Evolutionary conservation across 352 stramenopile species (phyloP), one percentile per base, ranked within the genome.

Genomic region (Phytophthora idaei): DNA sequence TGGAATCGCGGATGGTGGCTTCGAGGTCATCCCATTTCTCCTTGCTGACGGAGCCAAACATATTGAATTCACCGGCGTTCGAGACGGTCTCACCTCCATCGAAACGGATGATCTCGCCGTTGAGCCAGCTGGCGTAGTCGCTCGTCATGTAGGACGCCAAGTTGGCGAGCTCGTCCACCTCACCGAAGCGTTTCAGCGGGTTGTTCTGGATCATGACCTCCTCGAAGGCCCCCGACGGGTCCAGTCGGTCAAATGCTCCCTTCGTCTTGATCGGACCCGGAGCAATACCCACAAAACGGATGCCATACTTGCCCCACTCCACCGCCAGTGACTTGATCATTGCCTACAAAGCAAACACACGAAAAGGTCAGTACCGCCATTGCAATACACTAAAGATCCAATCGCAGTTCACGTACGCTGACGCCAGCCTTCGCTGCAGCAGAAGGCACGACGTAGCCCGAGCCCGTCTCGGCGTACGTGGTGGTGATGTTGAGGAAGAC

Each of bases 401-500:
- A 37, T 32, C 11, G 25, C 21, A 25, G 17, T 8, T n/a, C 15
- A 77, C 69, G 10, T 74, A 77, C 84, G 41, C 81, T 92, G 36
- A 99, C 93, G n/a, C 93, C 97, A 54, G 92, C 91, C 77, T 99
- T 99, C 15, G 97, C 97, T 7, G 96, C 95, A 46, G 90, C 95
- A 0, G 97, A 97, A 27, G 98, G 97, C 17, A 94, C 91, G 69
- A 99, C 96, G 77, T 94, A 99, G 58, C 90, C 94, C 12, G 96
- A 98, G 29, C 90, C 92, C 8, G 91, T 94, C 78, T 98, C 94
- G 50, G 97, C 94, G 71, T 98, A 93, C 17, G 92, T 98, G 55
- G 96, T 98, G 37, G 90, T 98, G 73, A 99, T 99, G 77, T 99
- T 99, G 44, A 99, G 86, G 69, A 99, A 98, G 6, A 95, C 78